Evolutionary conservation across 805 yeast genomes (phyloP).

Genomic region (Teunomyces pallodes): DNA sequence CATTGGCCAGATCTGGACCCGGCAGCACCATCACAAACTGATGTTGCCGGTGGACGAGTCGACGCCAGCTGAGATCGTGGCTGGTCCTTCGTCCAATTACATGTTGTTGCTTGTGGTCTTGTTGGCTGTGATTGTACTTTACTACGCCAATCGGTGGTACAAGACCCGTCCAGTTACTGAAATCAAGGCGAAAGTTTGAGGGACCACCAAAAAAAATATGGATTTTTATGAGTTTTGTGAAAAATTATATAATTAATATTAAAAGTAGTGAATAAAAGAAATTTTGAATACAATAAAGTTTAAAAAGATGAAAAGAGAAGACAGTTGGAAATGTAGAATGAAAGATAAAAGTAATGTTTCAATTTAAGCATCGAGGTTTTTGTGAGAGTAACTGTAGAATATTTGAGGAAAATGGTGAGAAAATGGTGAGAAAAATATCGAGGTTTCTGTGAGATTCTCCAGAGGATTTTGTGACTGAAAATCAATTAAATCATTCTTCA

Average conservation of each 20-base stretch:
- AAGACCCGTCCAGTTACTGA: not conserved
- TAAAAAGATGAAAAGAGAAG: no score
- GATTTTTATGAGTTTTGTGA: not conserved
- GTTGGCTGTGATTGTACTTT: not conserved
- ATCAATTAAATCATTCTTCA: constrained; percentile 8
- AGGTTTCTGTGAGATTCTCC: no score
- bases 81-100: not conserved
- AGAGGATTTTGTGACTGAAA: not conserved
- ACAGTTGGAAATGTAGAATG: no score
- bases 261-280: no score
- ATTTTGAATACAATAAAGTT: no score
- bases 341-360: no score
- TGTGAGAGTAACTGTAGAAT: no score
- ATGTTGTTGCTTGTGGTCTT: not conserved
- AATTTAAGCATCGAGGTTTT: no score
- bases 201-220: no score
- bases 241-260: not conserved
- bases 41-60: not conserved
- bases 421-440: no score
- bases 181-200: not conserved
- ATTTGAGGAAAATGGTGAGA: no score
- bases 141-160: not conserved
- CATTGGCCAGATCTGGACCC: constrained; percentile 11
- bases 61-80: not conserved
- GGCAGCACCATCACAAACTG: not conserved